Evolutionary conservation across 164 flowering plant species (phyloP).

Genomic region (Santalum album): DNA sequence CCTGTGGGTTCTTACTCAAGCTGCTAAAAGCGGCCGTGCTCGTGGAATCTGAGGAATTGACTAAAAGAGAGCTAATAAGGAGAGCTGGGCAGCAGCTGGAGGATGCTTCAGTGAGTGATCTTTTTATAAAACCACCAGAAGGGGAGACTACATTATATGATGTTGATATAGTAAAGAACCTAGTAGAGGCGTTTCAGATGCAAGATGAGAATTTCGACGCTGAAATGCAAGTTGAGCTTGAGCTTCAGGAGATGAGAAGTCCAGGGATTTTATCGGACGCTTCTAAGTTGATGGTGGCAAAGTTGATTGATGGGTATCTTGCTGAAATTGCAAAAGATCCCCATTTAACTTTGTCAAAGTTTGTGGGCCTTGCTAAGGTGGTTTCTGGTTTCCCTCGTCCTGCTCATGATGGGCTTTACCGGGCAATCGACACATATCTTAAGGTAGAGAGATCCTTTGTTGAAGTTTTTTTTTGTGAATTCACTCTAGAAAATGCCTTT

Average conservation of each 20-base stretch:
- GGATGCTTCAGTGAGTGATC: constrained; percentile 70
- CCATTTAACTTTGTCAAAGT: constrained; percentile 51
- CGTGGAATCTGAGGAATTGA: constrained; percentile 45
- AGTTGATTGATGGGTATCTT: constrained; percentile 79
- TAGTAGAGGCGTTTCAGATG: constrained; percentile 59
- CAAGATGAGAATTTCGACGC: constrained; percentile 39
- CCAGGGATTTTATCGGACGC: constrained; percentile 58
- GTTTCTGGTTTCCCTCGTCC: constrained; percentile 51
- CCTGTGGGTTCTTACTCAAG: constrained; percentile 70
- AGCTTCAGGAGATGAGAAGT: constrained; percentile 38
- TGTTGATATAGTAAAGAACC: constrained; percentile 46
- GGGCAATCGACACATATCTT: constrained; percentile 82
- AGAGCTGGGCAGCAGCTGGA: constrained; percentile 77
- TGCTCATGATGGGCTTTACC: constrained; percentile 75
- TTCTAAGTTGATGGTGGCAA: constrained; percentile 80
- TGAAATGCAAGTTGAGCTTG: constrained; percentile 24
- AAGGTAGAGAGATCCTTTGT: constrained; percentile 37
- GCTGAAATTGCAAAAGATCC: constrained; percentile 78
- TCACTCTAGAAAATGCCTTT: background rate
- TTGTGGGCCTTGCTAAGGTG: constrained; percentile 60
- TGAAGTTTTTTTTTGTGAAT: background rate
- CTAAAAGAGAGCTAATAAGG: constrained; percentile 45
- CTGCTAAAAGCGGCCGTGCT: constrained; percentile 60
- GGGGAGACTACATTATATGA: constrained; percentile 50
- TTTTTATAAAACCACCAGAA: constrained; percentile 46